Conservation (phyloP, 2,329 filamentous ascomycete genomes). For the Calonectria pseudoturangicola region DNA sequence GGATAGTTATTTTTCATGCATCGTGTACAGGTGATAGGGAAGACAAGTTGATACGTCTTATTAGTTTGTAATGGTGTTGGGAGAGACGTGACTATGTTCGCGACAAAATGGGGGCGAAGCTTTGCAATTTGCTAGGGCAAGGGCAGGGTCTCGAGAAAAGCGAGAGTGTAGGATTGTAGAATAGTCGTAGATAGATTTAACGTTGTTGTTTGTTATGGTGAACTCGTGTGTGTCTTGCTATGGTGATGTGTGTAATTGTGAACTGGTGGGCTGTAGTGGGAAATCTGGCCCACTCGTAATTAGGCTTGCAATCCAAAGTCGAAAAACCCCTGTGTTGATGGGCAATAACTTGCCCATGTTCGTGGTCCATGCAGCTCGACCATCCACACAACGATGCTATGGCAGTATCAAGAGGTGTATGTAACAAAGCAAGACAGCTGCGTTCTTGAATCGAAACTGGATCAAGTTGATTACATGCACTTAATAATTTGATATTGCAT, state of each 20-base stretch:
- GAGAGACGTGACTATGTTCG: slow-evolving; percentile 36
- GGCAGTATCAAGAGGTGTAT: neutral
- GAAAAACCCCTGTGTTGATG: neutral
- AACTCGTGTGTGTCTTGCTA: neutral
- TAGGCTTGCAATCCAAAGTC: neutral
- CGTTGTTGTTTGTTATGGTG: slow-evolving; percentile 25
- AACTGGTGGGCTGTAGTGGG: neutral
- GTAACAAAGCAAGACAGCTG: neutral
- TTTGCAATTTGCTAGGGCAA: slow-evolving; percentile 29
- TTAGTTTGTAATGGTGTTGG: slow-evolving; percentile 46
- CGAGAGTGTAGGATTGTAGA: slow-evolving; percentile 50
- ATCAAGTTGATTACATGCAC: neutral
- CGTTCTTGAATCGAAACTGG: no score
- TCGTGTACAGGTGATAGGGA: slow-evolving; percentile 27
- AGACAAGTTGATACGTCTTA: slow-evolving; percentile 22
- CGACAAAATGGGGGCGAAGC: slow-evolving; percentile 33
- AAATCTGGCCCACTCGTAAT: neutral
- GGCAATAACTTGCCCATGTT: neutral
- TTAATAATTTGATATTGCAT: no score
- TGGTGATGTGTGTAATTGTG: neutral
- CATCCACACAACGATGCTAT: neutral
- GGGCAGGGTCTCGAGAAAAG: slow-evolving; percentile 23
- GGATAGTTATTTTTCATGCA: slow-evolving; percentile 20
- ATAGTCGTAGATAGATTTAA: slow-evolving; percentile 50
- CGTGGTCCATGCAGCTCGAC: neutral